Evolutionary conservation across 495 filamentous ascomycete genomes (phyloP).

Genomic region (Penicillium turbatum): DNA sequence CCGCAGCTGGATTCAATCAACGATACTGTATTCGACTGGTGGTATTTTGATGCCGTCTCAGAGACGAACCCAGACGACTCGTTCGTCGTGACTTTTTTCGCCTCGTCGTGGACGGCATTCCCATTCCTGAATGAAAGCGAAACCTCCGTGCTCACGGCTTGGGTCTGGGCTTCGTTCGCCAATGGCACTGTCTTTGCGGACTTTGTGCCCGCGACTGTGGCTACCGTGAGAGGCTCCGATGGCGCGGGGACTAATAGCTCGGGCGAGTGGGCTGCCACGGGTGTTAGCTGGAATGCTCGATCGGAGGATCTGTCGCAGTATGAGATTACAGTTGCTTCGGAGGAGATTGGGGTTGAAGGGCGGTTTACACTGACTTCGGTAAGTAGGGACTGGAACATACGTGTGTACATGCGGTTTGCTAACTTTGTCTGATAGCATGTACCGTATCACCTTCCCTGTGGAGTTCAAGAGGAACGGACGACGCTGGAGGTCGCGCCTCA

Average conservation of each 20-base stretch:
- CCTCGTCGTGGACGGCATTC: conserved; percentile 20
- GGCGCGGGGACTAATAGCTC: not conserved
- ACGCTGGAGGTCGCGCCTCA: conserved; percentile 24
- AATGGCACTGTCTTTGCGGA: conserved; percentile 21
- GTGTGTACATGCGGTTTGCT: not conserved
- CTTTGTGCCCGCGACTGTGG: conserved; percentile 18
- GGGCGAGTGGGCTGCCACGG: conserved; percentile 15
- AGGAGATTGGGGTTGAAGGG: conserved; percentile 16
- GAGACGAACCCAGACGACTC: conserved; percentile 12
- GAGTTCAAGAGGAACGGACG: conserved; percentile 9
- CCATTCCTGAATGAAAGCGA: conserved; percentile 9
- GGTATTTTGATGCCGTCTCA: conserved; percentile 39
- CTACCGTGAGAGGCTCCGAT: conserved; percentile 7
- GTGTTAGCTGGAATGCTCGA: conserved; percentile 15
- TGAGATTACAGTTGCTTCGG: conserved; percentile 12
- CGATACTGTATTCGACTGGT: conserved; percentile 36
- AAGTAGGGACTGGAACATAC: not conserved
- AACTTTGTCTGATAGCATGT: not conserved
- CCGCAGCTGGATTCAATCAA: conserved; percentile 29
- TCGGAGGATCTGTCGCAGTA: conserved; percentile 13
- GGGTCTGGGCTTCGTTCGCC: conserved; percentile 23
- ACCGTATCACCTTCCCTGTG: conserved; percentile 17
- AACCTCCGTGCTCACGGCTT: conserved; percentile 20
- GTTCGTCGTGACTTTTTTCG: conserved; percentile 30
- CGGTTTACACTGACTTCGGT: conserved; percentile 14